Conservation (phyloP, 1,284 basidiomycete species). For the Peniophora sp. region DNA sequence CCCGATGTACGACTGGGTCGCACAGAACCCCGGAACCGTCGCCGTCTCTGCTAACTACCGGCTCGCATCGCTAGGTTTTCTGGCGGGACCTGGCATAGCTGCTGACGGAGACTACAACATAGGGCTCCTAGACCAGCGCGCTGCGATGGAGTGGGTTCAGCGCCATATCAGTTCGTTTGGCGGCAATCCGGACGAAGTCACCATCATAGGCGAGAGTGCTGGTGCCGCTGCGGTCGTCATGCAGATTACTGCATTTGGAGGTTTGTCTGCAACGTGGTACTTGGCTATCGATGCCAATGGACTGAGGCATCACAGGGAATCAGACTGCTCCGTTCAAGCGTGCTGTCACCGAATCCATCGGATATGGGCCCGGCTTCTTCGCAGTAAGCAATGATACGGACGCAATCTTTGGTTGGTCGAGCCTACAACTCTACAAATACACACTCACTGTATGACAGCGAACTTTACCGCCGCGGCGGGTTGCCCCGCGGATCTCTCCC, state of each 20-base stretch:
- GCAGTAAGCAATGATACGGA: constrained; percentile 19
- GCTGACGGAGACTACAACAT: constrained; percentile 30
- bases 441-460: constrained; percentile 12
- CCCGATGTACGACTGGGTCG: constrained; percentile 39
- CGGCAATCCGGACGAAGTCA: constrained; percentile 31
- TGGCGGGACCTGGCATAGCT: constrained; percentile 23
- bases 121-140: constrained; percentile 38
- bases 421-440: background rate
- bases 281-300: background rate
- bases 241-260: constrained; percentile 35
- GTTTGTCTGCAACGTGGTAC: constrained; percentile 14
- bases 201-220: constrained; percentile 37
- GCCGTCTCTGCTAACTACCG: constrained; percentile 49
- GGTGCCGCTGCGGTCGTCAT: constrained; percentile 36
- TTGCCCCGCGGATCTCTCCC: constrained; percentile 17
- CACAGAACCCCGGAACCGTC: constrained; percentile 39
- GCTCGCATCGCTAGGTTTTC: constrained; percentile 47
- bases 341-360: constrained; percentile 34
- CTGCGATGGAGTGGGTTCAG: constrained; percentile 39
- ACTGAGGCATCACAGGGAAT: constrained; percentile 20
- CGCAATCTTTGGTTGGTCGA: constrained; percentile 26
- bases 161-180: constrained; percentile 34
- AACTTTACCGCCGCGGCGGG: constrained; percentile 24
- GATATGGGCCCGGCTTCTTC: constrained; percentile 29
- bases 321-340: constrained; percentile 29